A percentile compares a stretch with the other conserved stretches of the same genome.
Evolutionary conservation across 2,329 filamentous ascomycete species (phyloP).

Genomic region (Aspergillus sojae): DNA sequence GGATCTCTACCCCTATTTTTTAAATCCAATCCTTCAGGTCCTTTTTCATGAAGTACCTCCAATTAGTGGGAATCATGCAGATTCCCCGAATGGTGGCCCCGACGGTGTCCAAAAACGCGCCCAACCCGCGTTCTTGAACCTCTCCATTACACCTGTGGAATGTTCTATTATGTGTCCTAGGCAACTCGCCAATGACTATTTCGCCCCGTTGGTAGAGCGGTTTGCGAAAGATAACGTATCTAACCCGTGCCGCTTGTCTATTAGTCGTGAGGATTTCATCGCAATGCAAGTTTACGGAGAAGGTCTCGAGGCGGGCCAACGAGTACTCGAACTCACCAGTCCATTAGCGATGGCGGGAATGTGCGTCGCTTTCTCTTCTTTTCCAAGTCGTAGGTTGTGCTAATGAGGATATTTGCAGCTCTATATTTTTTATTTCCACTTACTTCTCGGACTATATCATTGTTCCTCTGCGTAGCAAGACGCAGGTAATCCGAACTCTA

Average conservation of each 20-base stretch:
- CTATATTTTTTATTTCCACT: constrained; percentile 98
- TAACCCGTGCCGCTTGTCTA: constrained; percentile 60
- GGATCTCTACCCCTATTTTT: constrained; percentile 72
- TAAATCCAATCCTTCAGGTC: constrained; percentile 84
- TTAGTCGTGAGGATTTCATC: constrained; percentile 82
- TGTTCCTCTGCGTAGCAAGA: constrained; percentile 74
- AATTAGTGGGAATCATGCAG: constrained; percentile 45
- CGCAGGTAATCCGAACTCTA: constrained; percentile 75
- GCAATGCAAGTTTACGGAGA: constrained; percentile 89
- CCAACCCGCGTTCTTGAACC: constrained; percentile 83
- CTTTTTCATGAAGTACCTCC: constrained; percentile 64
- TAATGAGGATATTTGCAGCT: constrained; percentile 45
- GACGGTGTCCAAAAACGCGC: constrained; percentile 43
- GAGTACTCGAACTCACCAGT: constrained; percentile 87
- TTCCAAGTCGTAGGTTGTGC: not conserved
- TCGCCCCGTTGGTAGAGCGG: constrained; percentile 68
- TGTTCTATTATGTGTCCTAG: constrained; percentile 89
- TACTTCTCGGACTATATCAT: constrained; percentile 98
- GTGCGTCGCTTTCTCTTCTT: constrained; percentile 43
- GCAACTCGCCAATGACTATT: constrained; percentile 72
- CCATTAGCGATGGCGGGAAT: constrained; percentile 90
- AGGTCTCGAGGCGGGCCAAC: constrained; percentile 85
- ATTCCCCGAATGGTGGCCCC: constrained; percentile 36
- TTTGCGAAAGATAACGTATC: constrained; percentile 53
- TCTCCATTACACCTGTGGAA: constrained; percentile 89